Evolutionary conservation across 768 basidiomycete species (phyloP), one percentile per base, ranked within the genome.

Genomic region (Phaeotremella skinneri): DNA sequence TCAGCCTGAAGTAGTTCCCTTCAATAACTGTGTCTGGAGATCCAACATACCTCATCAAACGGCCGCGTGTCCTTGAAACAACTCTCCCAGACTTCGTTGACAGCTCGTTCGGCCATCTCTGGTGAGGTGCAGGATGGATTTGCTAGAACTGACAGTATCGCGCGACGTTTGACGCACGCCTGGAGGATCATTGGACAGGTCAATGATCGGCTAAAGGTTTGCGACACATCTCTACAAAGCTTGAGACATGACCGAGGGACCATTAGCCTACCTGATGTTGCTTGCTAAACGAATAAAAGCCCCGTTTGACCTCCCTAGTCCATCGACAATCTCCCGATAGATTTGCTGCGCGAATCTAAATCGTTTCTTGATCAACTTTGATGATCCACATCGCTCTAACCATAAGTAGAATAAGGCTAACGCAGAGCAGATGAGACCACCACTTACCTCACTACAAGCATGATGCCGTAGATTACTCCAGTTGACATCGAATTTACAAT

Each of bases 41-140:
- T 39, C n/a, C 11, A 30, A 58, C 72, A 37, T 49, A 90, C 91
- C 87, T 98, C 93, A 76, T 99, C 96, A 75, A 97, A 99, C 7
- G 96, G 94, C 62, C 94, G 79, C 4, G 93, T 97, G 74, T 98
- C 96, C 34, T 83, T 86, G 78, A 90, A 92, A 76, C 94, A 99
- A 66, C 90, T 91, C 70, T 91, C 91, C 88, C 90, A 99, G 31
- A 94, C 94, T 75, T 96, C 90, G 65, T 97, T 96, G 47, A 98
- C 93, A 0, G 86, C 91, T 57, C 83, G 83, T 75, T 92, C 91
- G 13, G 93, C 94, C 25, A 87, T 80, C 4, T 82, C 88, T 37
- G 81, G 77, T 69, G 87, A 84, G 1, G 86, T 85, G 72, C 93
- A 97, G 21, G 82, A 80, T 13, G 90, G 86, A 75, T 97, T 93